Base-by-base conservation (phyloP, 371 early-diverging fungal genomes). In the Synchytrium microbalum region DNA sequence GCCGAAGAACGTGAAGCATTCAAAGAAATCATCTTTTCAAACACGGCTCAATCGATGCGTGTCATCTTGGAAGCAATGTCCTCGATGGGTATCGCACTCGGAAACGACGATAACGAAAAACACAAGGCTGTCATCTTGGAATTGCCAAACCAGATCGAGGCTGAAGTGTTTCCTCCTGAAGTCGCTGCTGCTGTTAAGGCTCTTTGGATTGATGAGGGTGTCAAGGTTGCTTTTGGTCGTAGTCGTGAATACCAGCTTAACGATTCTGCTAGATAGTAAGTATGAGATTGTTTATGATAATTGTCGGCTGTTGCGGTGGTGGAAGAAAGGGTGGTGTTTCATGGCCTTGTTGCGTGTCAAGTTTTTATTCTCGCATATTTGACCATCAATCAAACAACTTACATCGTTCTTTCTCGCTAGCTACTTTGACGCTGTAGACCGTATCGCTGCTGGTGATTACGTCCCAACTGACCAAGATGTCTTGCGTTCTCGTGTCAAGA, bases 31-130 rank as follows among this genome's bases (percentile, higher is more conserved):
- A 92, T 96, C 65, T 95, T 89, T 69, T 88, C 90, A 32, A 96
- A 96, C 77, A 89, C 89, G n/a, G 85, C 93, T 32, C 92, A 95
- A 75, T 92, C 92, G 32, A 91, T 92, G 91, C 87, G 88, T 54
- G 95, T 93, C 54, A 89, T 95, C 61, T 75, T 96, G 46, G 92
- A 92, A 70, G 95, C 97, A 2, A 94, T 95, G 95, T 83, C 84
- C 16, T 77, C 74, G 28, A 83, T 94, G 84, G 87, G 84, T 28
- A 83, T 95, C 31, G 64, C 81, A 25, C 72, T 88, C 29, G 75
- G 75, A 60, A 52, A 75, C 84, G 60, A 75, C 79, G 80, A 74
- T 19, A 88, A 88, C 70, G 83, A 86, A 58, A 70, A 71, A 27
- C 83, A 88, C 68, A 80, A 83, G 16, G 81, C 77, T 63, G 81